Evolutionary conservation across 2,329 filamentous ascomycete genomes (phyloP).

Genomic region (Aspergillus niger): DNA sequence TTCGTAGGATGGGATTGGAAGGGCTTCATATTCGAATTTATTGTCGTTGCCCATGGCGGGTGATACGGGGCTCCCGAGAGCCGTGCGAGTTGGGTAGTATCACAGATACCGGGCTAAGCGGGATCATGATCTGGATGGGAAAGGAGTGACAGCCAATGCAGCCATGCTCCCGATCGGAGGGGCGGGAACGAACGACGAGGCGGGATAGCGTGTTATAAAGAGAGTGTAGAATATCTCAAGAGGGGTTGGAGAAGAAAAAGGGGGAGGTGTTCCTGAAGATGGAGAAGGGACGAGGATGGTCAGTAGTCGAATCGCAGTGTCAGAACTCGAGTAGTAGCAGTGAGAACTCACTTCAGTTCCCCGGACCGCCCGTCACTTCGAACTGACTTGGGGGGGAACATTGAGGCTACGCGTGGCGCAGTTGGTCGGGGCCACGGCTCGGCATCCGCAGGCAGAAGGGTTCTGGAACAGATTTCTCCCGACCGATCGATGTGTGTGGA

Average conservation of each 20-base stretch:
- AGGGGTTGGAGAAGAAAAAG: background rate
- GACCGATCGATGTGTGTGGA: background rate
- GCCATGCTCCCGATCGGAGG: constrained; percentile 30
- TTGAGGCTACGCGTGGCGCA: constrained; percentile 9
- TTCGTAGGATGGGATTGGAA: constrained; percentile 81
- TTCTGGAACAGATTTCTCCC: constrained; percentile 8
- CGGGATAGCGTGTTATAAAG: background rate
- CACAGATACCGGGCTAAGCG: constrained; percentile 32
- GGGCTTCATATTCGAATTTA: constrained; percentile 60
- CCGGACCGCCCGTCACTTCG: constrained; percentile 5
- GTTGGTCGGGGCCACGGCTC: background rate
- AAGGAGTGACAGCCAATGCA: constrained; percentile 34
- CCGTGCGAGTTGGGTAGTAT: constrained; percentile 32
- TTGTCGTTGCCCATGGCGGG: constrained; percentile 51
- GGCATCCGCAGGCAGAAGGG: constrained; percentile 7
- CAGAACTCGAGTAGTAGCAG: background rate
- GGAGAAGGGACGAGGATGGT: constrained; percentile 1
- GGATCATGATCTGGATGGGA: constrained; percentile 43
- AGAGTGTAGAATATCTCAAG: background rate
- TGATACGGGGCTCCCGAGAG: constrained; percentile 34
- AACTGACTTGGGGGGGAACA: background rate
- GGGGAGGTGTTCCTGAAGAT: constrained; percentile 8
- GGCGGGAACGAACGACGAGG: constrained; percentile 10
- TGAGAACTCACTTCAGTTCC: constrained; percentile 1
- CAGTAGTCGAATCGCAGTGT: background rate